Evolutionary conservation across 2,329 filamentous ascomycete genomes (phyloP), one percentile per base, ranked within the genome.

Genomic region (Colletotrichum kahawae): DNA sequence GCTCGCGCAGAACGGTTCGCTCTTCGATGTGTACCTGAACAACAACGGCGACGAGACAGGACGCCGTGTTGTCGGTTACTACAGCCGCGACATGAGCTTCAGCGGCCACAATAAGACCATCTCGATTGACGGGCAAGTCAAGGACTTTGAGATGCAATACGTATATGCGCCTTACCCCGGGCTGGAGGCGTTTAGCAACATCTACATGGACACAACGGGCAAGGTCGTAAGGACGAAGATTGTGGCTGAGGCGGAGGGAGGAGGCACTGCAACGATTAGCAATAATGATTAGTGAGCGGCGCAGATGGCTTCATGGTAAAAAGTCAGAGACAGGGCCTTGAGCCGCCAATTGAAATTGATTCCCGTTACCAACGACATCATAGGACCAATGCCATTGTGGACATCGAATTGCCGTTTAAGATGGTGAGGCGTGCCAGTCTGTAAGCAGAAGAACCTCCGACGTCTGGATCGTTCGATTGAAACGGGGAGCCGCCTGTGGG

Each of bases 1-100:
- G 8, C 83, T 92, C 8, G 87, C 85, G 6, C 90, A 91, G 81
- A 88, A 89, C 77, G 90, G 90, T 54, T 86, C 84, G 72, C 87
- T 92, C 64, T 84, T 89, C 70, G 89, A 92, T 77, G 84, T 90
- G 76, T 87, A 80, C 56, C 84, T 92, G 6, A 86, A 91, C 80
- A 91, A 92, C 78, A 81, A 87, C 75, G 90, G 90, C 1, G 81
- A 83, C 71, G 85, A 91, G 72, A 83, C 81, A 14, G 81, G 83
- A 4, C 81, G 84, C 54, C 80, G 79, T 9, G 82, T 85, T 9
- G 88, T 90, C 0, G 90, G 90, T 8, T 85, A 79, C 70, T 91
- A 90, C 79, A 79, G 81, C 67, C 83, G 80, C 59, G 87, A 89
- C 78, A 92, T 92, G 90, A 84, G 81, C 12, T 91, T 90, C 79